Percentiles rank a stretch among this genome's conserved stretches.
Evolutionary conservation across 1,139 yeast genomes (phyloP).

Genomic region (Blastobotrys ciferrii): DNA sequence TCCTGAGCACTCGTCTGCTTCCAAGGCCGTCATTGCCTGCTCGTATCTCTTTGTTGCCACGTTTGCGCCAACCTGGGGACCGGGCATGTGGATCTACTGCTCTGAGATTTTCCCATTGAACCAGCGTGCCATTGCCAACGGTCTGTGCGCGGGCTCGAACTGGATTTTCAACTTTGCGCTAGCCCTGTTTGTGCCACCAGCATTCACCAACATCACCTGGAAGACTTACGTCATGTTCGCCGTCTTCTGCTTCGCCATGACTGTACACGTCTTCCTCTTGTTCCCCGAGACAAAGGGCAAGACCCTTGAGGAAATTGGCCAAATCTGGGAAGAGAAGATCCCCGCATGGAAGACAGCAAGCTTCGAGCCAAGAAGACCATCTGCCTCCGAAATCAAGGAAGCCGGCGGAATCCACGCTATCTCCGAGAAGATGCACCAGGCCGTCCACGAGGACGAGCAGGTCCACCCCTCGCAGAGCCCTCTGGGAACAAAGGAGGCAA

Average conservation of each 20-base stretch:
- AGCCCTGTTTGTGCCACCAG: constrained; percentile 63
- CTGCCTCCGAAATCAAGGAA: constrained; percentile 21
- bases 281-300: constrained; percentile 77
- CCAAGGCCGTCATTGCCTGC: constrained; percentile 56
- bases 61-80: constrained; percentile 66
- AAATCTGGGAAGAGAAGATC: constrained; percentile 41
- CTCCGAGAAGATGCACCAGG: constrained; percentile 3
- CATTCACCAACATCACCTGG: constrained; percentile 54
- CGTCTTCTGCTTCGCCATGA: constrained; percentile 55
- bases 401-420: constrained; percentile 7
- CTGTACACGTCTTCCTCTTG: constrained; percentile 53
- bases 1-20: constrained; percentile 37
- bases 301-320: constrained; percentile 72
- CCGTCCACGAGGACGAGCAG: not conserved
- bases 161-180: constrained; percentile 79
- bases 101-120: constrained; percentile 55
- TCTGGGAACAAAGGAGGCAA: not conserved
- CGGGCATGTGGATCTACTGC: constrained; percentile 58
- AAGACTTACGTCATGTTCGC: constrained; percentile 67
- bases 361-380: constrained; percentile 22
- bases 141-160: constrained; percentile 65
- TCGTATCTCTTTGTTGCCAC: constrained; percentile 14
- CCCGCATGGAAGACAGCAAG: constrained; percentile 33
- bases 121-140: constrained; percentile 54
- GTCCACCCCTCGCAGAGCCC: not conserved